phyloP scores from a whole-genome alignment of 2,329 filamentous ascomycete genomes.

The Tolypocladium inflatum region DNA sequence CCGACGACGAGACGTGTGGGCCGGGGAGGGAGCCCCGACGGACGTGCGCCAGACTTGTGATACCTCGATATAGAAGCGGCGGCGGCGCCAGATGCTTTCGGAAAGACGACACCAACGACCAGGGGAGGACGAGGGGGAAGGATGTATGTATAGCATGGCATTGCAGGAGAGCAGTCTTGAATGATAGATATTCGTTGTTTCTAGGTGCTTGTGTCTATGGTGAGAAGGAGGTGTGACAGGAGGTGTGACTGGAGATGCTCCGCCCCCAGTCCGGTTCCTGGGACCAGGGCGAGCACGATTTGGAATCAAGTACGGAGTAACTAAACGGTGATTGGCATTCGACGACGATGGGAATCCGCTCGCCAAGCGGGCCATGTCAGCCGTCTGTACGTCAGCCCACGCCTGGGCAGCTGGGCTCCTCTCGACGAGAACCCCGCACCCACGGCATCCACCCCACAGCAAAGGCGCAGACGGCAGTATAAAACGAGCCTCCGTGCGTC shows the following conservation, averaged over 20 bases:
- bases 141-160: slow-evolving; percentile 6
- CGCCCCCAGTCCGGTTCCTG: not conserved
- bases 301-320: not conserved
- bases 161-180: slow-evolving; percentile 2
- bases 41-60: not conserved
- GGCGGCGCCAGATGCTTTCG: not conserved
- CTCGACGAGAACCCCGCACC: not conserved
- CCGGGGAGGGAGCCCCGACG: not conserved
- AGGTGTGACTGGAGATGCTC: too few relatives aligned
- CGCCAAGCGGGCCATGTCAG: too few relatives aligned
- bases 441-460: not conserved
- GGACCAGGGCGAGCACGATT: not conserved
- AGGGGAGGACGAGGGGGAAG: not conserved
- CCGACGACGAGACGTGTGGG: slow-evolving; percentile 4
- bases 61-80: not conserved
- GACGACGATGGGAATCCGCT: too few relatives aligned
- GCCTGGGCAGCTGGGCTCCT: too few relatives aligned
- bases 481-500: not conserved
- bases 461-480: not conserved
- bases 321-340: not conserved
- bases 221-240: not conserved
- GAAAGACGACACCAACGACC: not conserved
- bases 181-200: slow-evolving; percentile 4
- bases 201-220: not conserved
- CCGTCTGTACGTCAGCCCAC: too few relatives aligned